phyloP scores from a whole-genome alignment of 2,329 filamentous ascomycete genomes.

The Colletotrichum sp. region DNA sequence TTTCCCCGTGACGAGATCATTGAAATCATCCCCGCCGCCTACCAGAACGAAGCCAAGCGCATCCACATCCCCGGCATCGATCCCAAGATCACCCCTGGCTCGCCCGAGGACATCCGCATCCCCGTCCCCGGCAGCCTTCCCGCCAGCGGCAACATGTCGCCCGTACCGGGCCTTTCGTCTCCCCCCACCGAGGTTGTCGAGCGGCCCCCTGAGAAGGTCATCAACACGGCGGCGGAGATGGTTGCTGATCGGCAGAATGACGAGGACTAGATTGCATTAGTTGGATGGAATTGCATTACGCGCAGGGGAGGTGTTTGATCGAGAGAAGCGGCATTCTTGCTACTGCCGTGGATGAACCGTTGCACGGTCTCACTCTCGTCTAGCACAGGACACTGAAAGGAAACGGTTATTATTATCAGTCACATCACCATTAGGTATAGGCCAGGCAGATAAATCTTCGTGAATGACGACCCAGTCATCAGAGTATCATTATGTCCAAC shows the following conservation, averaged over 20 bases:
- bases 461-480: conserved; percentile 12
- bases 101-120: conserved; percentile 82
- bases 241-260: conserved; percentile 59
- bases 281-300: not conserved
- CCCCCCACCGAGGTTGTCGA: conserved; percentile 51
- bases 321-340: not conserved
- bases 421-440: not conserved
- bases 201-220: conserved; percentile 52
- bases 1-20: conserved; percentile 98
- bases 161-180: conserved; percentile 54
- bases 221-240: conserved; percentile 55
- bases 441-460: not conserved
- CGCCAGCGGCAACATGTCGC: conserved; percentile 46
- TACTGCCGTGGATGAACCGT: not conserved
- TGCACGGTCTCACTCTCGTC: not conserved
- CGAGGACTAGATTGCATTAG: conserved; percentile 47
- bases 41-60: conserved; percentile 93
- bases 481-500: conserved; percentile 2
- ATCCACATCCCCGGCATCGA: conserved; percentile 80
- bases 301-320: not conserved
- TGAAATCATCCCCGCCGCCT: conserved; percentile 96
- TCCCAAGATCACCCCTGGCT: conserved; percentile 73
- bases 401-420: not conserved
- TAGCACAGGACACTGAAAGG: not conserved
- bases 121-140: conserved; percentile 63